Base-by-base conservation (phyloP, 768 basidiomycete species). In the Phlegmacium glaucopus region DNA sequence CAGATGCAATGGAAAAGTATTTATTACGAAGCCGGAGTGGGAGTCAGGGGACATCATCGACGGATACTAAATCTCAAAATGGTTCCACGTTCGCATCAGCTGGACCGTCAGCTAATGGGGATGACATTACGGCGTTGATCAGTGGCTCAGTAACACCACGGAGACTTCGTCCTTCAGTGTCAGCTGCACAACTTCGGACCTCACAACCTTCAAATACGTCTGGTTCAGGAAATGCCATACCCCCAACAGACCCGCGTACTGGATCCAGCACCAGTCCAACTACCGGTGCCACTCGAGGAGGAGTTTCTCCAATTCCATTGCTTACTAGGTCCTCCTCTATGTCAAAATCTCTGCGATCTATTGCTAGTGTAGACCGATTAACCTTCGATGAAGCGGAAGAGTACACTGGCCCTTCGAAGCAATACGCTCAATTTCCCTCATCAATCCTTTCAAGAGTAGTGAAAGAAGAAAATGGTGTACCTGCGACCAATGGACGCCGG, bases 1-100 rank as follows among this genome's bases (percentile, higher is more conserved):
- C 90, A 15, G 87, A 86, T 61, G 91, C 90, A 30, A 89, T 87
- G 75, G 89, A 90, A 63, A 88, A 90, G 58, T 93, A 90, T 61
- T 73, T 90, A 62, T 74, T 79, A 51, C 79, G 90, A 47, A 88
- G 87, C 70, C 79, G 90, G 47, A 92, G 89, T 60, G 90, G 87
- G 42, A 90, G 88, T 57, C 82, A 76, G 46, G 82, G 80, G 37
- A 84, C 83, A 18, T 75, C 84, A 15, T 87, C 86, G 1, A 85
- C 85, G 11, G 86, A 89, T 56, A 80, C 75, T 53, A 80, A 71
- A 61, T 86, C 85, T 6, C 79, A 81, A 59, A 80, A 78, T 60
- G 80, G 78, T 17, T 72, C 72, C 39, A 56, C 63, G 35, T 74
- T 64, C 56, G 69, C 77, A 32, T 77, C 78, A 40, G 72, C 70